Conservation (phyloP, 192 early-diverging fungal species). For the Coemansia sp. region DNA sequence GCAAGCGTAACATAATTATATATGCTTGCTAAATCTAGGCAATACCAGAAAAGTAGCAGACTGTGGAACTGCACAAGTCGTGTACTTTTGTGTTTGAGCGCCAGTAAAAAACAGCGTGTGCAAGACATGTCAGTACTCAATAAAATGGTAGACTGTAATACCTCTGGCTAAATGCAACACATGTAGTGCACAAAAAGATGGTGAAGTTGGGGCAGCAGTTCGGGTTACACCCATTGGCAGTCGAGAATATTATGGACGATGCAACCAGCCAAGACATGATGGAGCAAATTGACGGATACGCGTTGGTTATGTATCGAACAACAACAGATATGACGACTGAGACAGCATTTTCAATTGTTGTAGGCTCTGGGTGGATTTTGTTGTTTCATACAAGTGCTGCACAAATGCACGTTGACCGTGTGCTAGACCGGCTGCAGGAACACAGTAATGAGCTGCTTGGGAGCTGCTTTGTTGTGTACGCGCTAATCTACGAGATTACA, state of each 20-base stretch:
- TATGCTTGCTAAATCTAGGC: no score
- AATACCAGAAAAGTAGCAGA: no score
- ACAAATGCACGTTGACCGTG: neutral
- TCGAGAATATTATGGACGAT: conserved; percentile 81
- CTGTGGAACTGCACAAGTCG: neutral
- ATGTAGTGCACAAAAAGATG: conserved; percentile 62
- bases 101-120: neutral
- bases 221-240: conserved; percentile 81
- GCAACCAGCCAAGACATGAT: conserved; percentile 24
- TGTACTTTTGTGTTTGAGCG: neutral
- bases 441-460: neutral
- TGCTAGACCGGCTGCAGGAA: conserved; percentile 9
- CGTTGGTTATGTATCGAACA: conserved; percentile 18
- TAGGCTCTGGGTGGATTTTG: conserved; percentile 3
- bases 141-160: neutral
- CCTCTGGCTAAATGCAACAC: conserved; percentile 65
- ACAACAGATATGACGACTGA: neutral
- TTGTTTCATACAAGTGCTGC: conserved; percentile 5
- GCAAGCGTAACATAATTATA: no score
- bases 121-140: neutral
- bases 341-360: conserved; percentile 9
- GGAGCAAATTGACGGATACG: conserved; percentile 3
- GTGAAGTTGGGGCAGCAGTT: conserved; percentile 42
- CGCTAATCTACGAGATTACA: conserved; percentile 74
- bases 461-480: conserved; percentile 48